These are phyloP conservation scores for Parietichytrium sp. DNA, from an alignment of 108 stramenopile species.

Conservation along the genomic window DNA sequence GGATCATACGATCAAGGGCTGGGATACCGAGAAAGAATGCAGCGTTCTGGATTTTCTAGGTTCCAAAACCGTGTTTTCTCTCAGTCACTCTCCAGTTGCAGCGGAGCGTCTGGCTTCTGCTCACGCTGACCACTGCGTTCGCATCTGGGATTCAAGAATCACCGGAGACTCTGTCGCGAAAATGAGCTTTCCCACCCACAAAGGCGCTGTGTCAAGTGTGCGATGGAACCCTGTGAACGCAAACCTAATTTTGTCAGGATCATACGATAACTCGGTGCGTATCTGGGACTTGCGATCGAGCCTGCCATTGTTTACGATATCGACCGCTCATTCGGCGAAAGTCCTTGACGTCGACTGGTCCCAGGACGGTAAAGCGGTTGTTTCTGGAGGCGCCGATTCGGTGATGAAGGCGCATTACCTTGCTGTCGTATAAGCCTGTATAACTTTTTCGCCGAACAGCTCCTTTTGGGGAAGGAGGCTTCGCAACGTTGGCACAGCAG, in stretches of 20 bases:
- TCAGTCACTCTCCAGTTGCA: no score
- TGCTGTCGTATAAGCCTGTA: no score
- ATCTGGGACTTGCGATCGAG: constrained; percentile 24
- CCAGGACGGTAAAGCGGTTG: no score
- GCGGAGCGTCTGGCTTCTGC: background rate
- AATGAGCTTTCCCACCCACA: background rate
- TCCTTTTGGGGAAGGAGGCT: no score
- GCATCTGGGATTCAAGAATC: constrained; percentile 24
- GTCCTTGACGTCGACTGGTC: no score
- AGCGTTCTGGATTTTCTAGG: no score
- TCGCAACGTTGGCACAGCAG: no score
- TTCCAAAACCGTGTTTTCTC: no score
- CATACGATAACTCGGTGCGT: background rate
- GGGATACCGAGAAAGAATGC: constrained; percentile 10
- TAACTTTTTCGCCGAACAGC: no score
- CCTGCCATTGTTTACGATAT: background rate
- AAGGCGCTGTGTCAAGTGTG: background rate
- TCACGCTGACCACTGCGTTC: background rate
- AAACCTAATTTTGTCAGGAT: background rate
- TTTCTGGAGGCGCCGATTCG: no score
- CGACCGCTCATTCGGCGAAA: no score
- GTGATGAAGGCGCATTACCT: no score
- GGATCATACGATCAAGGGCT: background rate
- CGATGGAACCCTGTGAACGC: background rate
- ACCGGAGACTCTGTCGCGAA: constrained; percentile 25